Conservation (phyloP, 2,329 filamentous ascomycete species). For the Ascochyta pisi region DNA sequence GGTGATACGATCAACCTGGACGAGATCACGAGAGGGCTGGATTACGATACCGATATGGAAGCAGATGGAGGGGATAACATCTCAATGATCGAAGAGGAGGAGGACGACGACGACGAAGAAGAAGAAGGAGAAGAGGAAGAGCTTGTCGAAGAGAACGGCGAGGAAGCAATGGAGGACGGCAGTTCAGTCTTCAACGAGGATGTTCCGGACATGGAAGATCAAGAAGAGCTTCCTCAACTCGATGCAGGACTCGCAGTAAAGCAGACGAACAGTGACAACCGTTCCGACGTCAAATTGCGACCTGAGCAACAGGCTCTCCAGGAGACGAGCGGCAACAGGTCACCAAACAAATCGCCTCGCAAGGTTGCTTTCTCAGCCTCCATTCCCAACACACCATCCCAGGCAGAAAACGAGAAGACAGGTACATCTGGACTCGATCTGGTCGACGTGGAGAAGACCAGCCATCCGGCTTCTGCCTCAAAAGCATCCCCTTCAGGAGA, state of each 20-base stretch:
- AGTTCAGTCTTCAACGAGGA: slow-evolving; percentile 44
- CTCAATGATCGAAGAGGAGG: slow-evolving; percentile 31
- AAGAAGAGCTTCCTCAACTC: slow-evolving; percentile 34
- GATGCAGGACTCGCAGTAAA: slow-evolving; percentile 27
- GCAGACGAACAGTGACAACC: slow-evolving; percentile 32
- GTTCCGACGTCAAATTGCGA: slow-evolving; percentile 46
- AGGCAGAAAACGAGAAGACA: slow-evolving; percentile 42
- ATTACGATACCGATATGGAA: slow-evolving; percentile 60
- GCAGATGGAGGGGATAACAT: slow-evolving; percentile 41
- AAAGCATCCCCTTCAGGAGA: slow-evolving; percentile 28
- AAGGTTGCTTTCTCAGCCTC: slow-evolving; percentile 50
- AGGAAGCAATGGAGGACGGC: slow-evolving; percentile 28
- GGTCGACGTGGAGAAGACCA: slow-evolving; percentile 29
- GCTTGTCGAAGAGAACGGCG: slow-evolving; percentile 24
- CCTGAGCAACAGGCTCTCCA: slow-evolving; percentile 40
- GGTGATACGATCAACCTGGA: slow-evolving; percentile 71
- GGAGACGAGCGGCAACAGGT: slow-evolving; percentile 47
- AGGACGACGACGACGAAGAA: slow-evolving; percentile 15
- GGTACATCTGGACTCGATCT: slow-evolving; percentile 38
- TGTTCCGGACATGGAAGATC: slow-evolving; percentile 28
- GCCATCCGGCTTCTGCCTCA: slow-evolving; percentile 24
- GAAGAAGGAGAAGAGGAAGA: slow-evolving; percentile 29
- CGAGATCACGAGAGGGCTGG: slow-evolving; percentile 66
- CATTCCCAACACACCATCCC: slow-evolving; percentile 43
- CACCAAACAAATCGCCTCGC: slow-evolving; percentile 46